These are phyloP conservation scores for Colletotrichum sp. DNA, from an alignment of 2,329 filamentous ascomycete genomes.

Conservation along the genomic window DNA sequence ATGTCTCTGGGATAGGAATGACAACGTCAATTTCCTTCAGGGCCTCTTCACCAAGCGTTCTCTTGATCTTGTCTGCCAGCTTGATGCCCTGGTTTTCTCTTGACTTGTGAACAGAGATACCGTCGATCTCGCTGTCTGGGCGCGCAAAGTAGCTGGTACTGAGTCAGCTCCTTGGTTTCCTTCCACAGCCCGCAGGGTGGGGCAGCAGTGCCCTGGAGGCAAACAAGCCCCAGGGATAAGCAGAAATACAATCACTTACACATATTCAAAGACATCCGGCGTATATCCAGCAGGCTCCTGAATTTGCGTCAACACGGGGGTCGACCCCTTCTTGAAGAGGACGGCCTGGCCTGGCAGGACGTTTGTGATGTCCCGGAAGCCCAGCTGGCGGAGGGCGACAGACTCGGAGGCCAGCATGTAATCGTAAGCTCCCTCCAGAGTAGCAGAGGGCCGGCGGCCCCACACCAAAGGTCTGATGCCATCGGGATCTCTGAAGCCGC, in stretches of 20 bases:
- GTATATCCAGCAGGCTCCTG: conserved; percentile 72
- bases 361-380: conserved; percentile 77
- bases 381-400: conserved; percentile 81
- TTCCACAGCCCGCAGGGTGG: not conserved
- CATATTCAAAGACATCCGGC: conserved; percentile 77
- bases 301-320: conserved; percentile 79
- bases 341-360: conserved; percentile 86
- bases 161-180: not conserved
- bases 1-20: conserved; percentile 77
- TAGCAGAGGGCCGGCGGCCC: conserved; percentile 73
- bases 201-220: not conserved
- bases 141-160: conserved; percentile 82
- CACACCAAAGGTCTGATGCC: conserved; percentile 85
- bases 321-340: conserved; percentile 79
- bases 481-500: conserved; percentile 71
- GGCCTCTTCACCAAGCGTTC: conserved; percentile 70
- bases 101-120: conserved; percentile 84
- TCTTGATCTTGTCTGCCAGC: conserved; percentile 75
- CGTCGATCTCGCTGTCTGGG: conserved; percentile 83
- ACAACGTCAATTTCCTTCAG: conserved; percentile 82
- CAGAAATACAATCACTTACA: not conserved
- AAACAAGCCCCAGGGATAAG: not conserved
- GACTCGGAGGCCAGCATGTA: conserved; percentile 94
- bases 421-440: conserved; percentile 68
- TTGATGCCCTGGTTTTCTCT: conserved; percentile 87